phyloP scores from a whole-genome alignment of 148 eudicot genomes.

The Rheum nobile region DNA sequence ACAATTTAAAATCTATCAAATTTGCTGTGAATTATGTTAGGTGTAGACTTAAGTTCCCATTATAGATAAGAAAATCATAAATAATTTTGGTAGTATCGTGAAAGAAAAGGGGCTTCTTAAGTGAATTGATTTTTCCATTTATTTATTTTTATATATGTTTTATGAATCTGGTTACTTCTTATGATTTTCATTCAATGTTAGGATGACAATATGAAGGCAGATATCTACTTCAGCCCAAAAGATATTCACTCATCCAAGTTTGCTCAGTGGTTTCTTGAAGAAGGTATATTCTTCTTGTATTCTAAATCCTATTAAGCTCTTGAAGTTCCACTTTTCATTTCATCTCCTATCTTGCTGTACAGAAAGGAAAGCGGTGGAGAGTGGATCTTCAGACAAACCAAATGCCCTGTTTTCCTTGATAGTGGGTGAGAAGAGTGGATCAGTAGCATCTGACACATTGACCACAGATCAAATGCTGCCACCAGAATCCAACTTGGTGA shows the following conservation, averaged over 20 bases:
- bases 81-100: too few relatives aligned
- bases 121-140: neutral
- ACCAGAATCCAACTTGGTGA: constrained; percentile 16
- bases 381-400: constrained; percentile 26
- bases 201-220: constrained; percentile 32
- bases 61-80: neutral
- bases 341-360: neutral
- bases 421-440: constrained; percentile 48
- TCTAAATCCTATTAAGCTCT: neutral
- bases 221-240: constrained; percentile 32
- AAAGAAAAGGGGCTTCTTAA: too few relatives aligned
- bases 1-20: neutral
- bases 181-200: constrained; percentile 8
- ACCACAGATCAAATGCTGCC: constrained; percentile 14
- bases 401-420: constrained; percentile 57
- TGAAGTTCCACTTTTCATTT: neutral
- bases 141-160: neutral
- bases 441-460: constrained; percentile 16
- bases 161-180: constrained; percentile 6
- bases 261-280: constrained; percentile 75
- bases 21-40: neutral
- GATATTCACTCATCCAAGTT: constrained; percentile 56
- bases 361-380: constrained; percentile 18
- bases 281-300: constrained; percentile 30
- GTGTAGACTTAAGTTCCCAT: neutral